Base-by-base conservation (phyloP, 2,329 filamentous ascomycete genomes). In the Ophiostoma australiae region DNA sequence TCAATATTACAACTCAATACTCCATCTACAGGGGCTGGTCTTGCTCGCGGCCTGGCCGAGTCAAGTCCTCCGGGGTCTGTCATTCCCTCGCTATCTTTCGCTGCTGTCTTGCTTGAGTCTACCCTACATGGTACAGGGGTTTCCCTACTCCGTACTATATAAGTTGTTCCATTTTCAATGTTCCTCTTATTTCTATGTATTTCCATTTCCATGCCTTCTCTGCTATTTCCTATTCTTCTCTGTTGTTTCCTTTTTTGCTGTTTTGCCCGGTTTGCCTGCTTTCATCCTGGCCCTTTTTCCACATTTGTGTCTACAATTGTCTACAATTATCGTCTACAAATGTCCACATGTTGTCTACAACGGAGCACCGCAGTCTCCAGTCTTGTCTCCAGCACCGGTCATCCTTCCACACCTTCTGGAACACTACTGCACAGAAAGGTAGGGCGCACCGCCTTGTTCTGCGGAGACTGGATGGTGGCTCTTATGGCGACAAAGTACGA, bases 401-500 rank as follows among this genome's bases (percentile, higher is more conserved):
- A n/a, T 48, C 44, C 58, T 63, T 63, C 58, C 58, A 63, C 27
- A 33, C 27, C 58, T 63, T 33, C 58, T 63, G 27, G 27, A 63
- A 63, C 27, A 10, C 27, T 63, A 63, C 27, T 58, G 10, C 48
- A 23, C n/a, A 27, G 10, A 58, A 27, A 27, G 20, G 17, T n/a
- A 27, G 52, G n/a, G n/a, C n/a, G 52, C 48, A 58, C 23, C 52
- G 23, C 52, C 23, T 58, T 58, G n/a, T 58, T 58, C 52, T 58
- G 52, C 52, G 52, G 52, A 58, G 52, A 27, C 10, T 11, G 44
- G 44, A 11, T 15, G 13, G 41, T 15, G 41, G 52, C n/a, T 55
- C 44, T 48, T 13, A 17, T 8, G 20, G 48, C 17, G 44, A 10
- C 17, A 17, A 48, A n/a, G 48, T 3, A 20, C 4, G 10, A 52